A percentile compares a stretch with the other conserved stretches of the same genome.
These are phyloP conservation scores for Breviolum minutum DNA, from an alignment of 73 alveolate species.

Conservation along the genomic window DNA sequence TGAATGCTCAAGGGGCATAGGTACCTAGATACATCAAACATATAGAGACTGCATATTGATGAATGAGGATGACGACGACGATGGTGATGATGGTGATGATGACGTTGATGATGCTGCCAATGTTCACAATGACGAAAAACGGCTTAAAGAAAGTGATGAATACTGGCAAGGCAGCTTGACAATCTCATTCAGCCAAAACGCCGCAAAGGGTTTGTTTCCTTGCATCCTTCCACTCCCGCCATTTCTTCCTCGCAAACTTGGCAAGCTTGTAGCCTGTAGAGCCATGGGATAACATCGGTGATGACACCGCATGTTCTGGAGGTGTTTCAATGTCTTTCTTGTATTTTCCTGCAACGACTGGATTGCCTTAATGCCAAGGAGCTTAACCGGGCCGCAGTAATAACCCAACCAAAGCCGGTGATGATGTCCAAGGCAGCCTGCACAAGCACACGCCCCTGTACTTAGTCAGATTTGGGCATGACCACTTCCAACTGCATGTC, in stretches of 20 bases:
- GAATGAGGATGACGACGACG: too few relatives aligned
- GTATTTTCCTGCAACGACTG: not conserved
- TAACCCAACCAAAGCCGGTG: slow-evolving; percentile 87
- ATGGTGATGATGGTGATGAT: too few relatives aligned
- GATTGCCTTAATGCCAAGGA: not conserved
- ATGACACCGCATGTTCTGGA: too few relatives aligned
- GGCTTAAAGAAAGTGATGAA: not conserved
- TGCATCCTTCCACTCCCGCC: slow-evolving; percentile 55
- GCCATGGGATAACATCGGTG: too few relatives aligned
- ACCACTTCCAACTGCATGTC: not conserved
- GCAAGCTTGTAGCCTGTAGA: slow-evolving; percentile 44
- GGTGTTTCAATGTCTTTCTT: too few relatives aligned
- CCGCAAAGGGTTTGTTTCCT: slow-evolving; percentile 26
- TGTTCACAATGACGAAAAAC: not conserved
- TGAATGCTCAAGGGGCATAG: not conserved
- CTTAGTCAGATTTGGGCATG: not conserved
- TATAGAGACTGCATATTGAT: too few relatives aligned
- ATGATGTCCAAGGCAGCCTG: slow-evolving; percentile 58
- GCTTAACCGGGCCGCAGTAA: slow-evolving; percentile 83
- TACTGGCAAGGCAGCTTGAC: not conserved
- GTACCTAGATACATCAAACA: too few relatives aligned
- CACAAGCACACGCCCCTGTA: not conserved
- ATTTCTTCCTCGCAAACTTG: slow-evolving; percentile 42
- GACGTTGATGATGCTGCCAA: too few relatives aligned
- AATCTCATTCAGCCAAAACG: not conserved